Evolutionary conservation across 2,329 filamentous ascomycete genomes (phyloP), one percentile per base, ranked within the genome.

Genomic region (Aspergillus quadricinctus): DNA sequence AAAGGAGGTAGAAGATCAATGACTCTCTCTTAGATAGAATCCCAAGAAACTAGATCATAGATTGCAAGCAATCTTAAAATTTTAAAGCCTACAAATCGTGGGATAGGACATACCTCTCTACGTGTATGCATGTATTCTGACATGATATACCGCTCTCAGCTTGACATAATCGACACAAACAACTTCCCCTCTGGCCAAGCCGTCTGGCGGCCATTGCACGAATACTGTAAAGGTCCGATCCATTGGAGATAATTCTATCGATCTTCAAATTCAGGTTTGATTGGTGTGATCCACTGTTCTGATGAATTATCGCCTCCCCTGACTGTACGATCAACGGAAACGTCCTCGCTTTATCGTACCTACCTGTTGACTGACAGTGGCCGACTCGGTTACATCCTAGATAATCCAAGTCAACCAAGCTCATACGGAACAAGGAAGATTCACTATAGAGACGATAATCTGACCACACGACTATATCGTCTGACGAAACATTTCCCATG

Each of bases 401-500:
- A 23, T 23, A 17, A 17, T 14, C 31, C 14, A 37, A 17, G 31
- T 17, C 31, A 17, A 37, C 31, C 31, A 37, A 37, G 14, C 31
- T 37, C 31, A 17, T 37, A 37, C 31, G 7, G 31, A n/a, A 37
- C 31, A 17, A 37, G 14, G 14, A 37, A 17, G 31, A 37, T 37
- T 17, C 14, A 3, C 17, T 37, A 37, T 17, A 37, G 31, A n/a
- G 31, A 37, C 31, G 14, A 37, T 37, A 17, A 37, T 37, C 14
- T 14, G 31, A 37, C 31, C 14, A 37, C 31, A 17, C 31, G 5
- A 37, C 31, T 37, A 2, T 27, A 27, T 17, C 7, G 17, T 17
- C 31, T 17, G 14, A 37, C 31, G 14, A 37, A 37, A 7, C 29
- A 37, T 17, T 37, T 57, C 59, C 56, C 61, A 74, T 74, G 72